Percentiles rank a stretch among this genome's conserved stretches.
Evolutionary conservation across 2,329 filamentous ascomycete species (phyloP).

Genomic region (Amesomyces nigricolor): DNA sequence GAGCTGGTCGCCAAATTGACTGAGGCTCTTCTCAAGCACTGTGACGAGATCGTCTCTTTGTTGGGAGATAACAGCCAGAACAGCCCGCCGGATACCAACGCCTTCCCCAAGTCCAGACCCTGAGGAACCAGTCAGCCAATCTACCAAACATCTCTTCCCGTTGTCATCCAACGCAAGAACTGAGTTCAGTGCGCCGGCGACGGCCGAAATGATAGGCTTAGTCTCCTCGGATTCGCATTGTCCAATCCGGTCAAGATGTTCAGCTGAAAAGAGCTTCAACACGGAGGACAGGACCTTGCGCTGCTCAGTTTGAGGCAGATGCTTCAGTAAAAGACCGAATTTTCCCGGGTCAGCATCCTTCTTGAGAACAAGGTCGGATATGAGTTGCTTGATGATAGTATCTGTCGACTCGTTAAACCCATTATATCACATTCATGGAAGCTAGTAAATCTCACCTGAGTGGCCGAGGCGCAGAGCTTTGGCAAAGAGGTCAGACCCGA

Average conservation of each 20-base stretch:
- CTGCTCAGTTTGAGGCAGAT: conserved; percentile 39
- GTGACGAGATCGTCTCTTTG: conserved; percentile 46
- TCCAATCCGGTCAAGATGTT: conserved; percentile 36
- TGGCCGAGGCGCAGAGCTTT: conserved; percentile 68
- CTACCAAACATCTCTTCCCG: conserved; percentile 50
- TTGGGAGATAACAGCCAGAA: conserved; percentile 52
- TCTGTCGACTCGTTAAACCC: conserved; percentile 34
- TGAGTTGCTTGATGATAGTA: conserved; percentile 33
- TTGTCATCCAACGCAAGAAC: conserved; percentile 44
- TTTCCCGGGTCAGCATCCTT: conserved; percentile 26
- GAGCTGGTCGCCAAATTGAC: conserved; percentile 75
- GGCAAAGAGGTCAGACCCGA: conserved; percentile 45
- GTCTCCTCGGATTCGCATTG: conserved; percentile 29
- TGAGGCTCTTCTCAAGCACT: conserved; percentile 62
- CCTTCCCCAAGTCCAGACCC: conserved; percentile 60
- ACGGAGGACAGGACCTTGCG: conserved; percentile 37
- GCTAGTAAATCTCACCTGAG: conserved; percentile 45
- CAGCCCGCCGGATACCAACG: conserved; percentile 61
- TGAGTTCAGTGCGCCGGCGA: conserved; percentile 49
- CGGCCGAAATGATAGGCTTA: conserved; percentile 46
- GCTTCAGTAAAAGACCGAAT: conserved; percentile 32
- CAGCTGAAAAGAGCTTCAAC: conserved; percentile 42
- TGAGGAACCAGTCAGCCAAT: conserved; percentile 60
- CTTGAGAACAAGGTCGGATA: conserved; percentile 35
- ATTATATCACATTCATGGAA: background rate